Percentiles rank a stretch among this genome's conserved stretches.
Conservation (phyloP, 495 filamentous ascomycete genomes). For the Hamigera avellanea region DNA sequence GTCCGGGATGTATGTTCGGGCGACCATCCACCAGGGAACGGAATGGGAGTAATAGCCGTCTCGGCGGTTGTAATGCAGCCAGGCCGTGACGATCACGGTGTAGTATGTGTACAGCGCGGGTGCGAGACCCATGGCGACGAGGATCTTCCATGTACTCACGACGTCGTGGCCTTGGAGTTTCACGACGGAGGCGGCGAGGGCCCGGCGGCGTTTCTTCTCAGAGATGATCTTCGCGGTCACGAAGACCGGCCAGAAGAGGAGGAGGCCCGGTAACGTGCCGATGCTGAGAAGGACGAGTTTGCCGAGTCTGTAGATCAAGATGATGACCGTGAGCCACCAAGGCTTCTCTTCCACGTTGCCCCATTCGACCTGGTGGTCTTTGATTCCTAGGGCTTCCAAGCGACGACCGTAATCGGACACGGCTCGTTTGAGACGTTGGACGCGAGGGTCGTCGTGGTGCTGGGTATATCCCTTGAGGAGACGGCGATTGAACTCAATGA, state of each 20-base stretch:
- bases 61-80: conserved; percentile 56
- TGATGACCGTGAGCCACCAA: conserved; percentile 49
- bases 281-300: conserved; percentile 57
- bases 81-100: conserved; percentile 48
- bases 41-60: conserved; percentile 39
- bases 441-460: conserved; percentile 69
- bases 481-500: conserved; percentile 76
- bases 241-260: conserved; percentile 73
- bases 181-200: conserved; percentile 69
- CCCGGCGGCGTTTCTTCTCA: conserved; percentile 62
- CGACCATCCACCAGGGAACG: conserved; percentile 19
- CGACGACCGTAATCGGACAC: conserved; percentile 69
- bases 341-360: conserved; percentile 45
- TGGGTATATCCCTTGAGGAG: conserved; percentile 69
- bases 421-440: conserved; percentile 54
- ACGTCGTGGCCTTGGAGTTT: conserved; percentile 77
- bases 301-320: conserved; percentile 58
- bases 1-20: conserved; percentile 45
- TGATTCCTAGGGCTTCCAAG: conserved; percentile 60
- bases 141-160: conserved; percentile 81
- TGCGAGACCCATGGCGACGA: conserved; percentile 68
- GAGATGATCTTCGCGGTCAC: conserved; percentile 67
- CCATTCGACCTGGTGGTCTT: conserved; percentile 79
- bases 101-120: conserved; percentile 66
- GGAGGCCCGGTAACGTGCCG: conserved; percentile 60